A percentile compares a stretch with the other conserved stretches of the same genome.
phyloP scores from a whole-genome alignment of 768 basidiomycete species.

The Pleurotus tuber-regium region DNA sequence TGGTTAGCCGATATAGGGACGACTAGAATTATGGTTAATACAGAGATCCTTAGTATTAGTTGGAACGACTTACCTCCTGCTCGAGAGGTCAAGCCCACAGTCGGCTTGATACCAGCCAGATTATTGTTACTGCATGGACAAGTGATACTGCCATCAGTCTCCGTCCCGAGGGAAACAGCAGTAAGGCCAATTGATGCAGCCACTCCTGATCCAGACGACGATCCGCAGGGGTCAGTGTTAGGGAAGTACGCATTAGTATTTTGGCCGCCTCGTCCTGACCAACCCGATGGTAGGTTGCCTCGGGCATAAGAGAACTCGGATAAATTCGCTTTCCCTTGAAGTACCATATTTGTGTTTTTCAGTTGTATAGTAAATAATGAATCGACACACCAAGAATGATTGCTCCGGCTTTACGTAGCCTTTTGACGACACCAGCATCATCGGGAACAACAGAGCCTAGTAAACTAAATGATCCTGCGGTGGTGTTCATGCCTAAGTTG shows the following conservation, averaged over 20 bases:
- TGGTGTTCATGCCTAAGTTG: conserved; percentile 7
- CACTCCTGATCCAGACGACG: conserved; percentile 58
- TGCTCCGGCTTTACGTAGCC: conserved; percentile 19
- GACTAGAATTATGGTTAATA: conserved; percentile 29
- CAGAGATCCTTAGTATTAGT: background rate
- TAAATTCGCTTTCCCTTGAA: conserved; percentile 1
- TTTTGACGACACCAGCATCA: conserved; percentile 44
- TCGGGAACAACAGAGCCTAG: conserved; percentile 41
- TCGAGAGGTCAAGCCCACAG: conserved; percentile 56
- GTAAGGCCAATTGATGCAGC: conserved; percentile 49
- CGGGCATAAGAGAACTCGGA: conserved; percentile 2
- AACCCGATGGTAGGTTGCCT: conserved; percentile 41
- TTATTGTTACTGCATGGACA: conserved; percentile 54
- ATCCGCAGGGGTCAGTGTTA: conserved; percentile 53
- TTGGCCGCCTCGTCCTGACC: conserved; percentile 59
- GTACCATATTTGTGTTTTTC: background rate
- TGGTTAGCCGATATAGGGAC: conserved; percentile 56
- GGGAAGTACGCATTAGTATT: conserved; percentile 48
- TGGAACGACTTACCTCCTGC: conserved; percentile 43
- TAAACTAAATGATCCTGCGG: conserved; percentile 36
- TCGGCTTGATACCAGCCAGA: conserved; percentile 58
- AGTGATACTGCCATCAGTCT: conserved; percentile 55
- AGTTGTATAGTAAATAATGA: background rate
- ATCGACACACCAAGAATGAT: conserved; percentile 1
- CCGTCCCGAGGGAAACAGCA: conserved; percentile 46